Percentiles rank a stretch among this genome's conserved stretches.
Evolutionary conservation across 179 eudicot species (phyloP).

Genomic region (Silene noctiflora): DNA sequence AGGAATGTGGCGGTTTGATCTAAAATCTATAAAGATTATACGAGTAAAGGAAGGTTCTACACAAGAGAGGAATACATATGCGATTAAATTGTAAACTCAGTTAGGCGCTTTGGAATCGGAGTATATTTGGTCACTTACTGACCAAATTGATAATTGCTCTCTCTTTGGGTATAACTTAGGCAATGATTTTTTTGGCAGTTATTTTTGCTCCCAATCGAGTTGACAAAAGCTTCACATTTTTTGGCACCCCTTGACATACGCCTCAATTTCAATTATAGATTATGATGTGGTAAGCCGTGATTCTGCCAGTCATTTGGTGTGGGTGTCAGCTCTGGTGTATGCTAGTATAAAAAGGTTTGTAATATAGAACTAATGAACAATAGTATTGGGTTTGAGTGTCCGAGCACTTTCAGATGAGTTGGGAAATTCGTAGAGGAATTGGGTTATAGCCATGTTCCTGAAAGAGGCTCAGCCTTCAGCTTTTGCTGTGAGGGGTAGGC

Average conservation of each 20-base stretch:
- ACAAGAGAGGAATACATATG: neutral
- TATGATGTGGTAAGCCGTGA: neutral
- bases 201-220: no score
- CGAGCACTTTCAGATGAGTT: neutral
- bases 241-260: neutral
- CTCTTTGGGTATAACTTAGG: neutral
- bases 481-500: neutral
- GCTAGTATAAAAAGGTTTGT: neutral
- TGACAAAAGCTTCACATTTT: neutral
- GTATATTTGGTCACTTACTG: neutral
- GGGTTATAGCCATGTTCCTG: neutral
- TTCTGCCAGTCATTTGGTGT: neutral
- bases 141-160: neutral
- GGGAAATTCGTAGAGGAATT: neutral
- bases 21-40: neutral
- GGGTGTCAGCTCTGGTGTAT: neutral
- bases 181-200: neutral
- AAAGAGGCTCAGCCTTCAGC: neutral
- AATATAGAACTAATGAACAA: neutral
- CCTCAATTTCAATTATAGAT: neutral
- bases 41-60: neutral
- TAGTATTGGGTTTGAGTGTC: neutral
- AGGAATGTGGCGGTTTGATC: neutral
- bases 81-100: neutral
- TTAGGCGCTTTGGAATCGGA: neutral